Base-by-base conservation (phyloP, 1,139 yeast genomes). In the Yamadazyma dendronema region DNA sequence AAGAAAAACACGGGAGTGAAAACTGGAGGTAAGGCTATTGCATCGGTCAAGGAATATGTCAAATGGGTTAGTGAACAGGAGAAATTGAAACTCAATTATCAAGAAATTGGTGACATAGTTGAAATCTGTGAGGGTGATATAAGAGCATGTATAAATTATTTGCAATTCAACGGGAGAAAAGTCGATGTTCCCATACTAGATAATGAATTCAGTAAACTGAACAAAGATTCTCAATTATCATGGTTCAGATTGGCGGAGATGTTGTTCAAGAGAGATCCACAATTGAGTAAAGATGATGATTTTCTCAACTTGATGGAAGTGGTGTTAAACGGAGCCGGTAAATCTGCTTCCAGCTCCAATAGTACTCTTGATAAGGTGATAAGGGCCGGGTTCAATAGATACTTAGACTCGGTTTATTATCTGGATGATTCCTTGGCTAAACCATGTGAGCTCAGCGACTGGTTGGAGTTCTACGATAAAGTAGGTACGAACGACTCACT, bases 91-190 rank as follows among this genome's bases (percentile, higher is more conserved):
- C 49, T 68, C 21, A 70, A 64, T 43, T 57, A 56, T 39, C 64
- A 58, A 37, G 58, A 61, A 35, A 54, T 71, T 6, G 62, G 67
- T 3, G 74, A 84, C 29, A 65, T 92, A 11, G 82, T 87, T 3
- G 83, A 79, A 35, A 59, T 79, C 2, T 78, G 92, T 34, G 92
- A 87, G 44, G 88, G 89, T 30, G 98, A 92, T 60, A 71, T 92
- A 23, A 67, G 98, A 48, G 87, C 90, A 26, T 84, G 96, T 55
- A 68, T 92, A 34, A 92, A 92, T 54, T 77, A 84, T 50, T 60
- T 92, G 29, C 98, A 92, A 51, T 89, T 90, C 52, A 75, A 72
- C 37, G 65, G 74, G 12, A 46, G 58, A 26, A 41, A 43, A 36
- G 21, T 47, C 10, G 59, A 55, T 10, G 11, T 15, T 3, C 17